Percentiles rank a stretch among this genome's conserved stretches.
These are phyloP conservation scores for Phytophthora cryptogea DNA, from an alignment of 352 stramenopile species.

Conservation along the genomic window DNA sequence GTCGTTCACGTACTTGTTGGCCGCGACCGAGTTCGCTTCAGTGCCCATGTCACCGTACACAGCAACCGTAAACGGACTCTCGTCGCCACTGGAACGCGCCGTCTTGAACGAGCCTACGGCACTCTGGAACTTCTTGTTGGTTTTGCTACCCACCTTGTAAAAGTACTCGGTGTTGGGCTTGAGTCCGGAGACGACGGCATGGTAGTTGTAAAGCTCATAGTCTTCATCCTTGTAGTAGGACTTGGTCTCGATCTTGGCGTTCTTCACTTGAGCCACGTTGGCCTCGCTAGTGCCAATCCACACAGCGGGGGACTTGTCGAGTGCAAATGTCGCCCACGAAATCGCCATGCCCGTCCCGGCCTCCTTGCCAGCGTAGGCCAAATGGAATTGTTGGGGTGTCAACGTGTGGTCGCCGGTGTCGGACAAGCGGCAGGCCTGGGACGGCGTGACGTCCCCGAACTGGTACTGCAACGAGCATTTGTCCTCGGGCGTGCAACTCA, in stretches of 20 bases:
- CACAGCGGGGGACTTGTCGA: constrained; percentile 38
- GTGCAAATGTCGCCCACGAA: constrained; percentile 46
- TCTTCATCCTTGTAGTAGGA: constrained; percentile 48
- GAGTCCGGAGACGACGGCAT: constrained; percentile 26
- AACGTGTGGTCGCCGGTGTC: constrained; percentile 27
- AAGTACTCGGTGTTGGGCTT: constrained; percentile 33
- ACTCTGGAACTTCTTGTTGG: constrained; percentile 23
- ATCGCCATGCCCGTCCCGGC: constrained; percentile 36
- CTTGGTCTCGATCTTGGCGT: constrained; percentile 29
- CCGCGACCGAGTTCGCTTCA: constrained; percentile 32
- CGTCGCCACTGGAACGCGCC: constrained; percentile 33
- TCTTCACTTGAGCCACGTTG: constrained; percentile 22
- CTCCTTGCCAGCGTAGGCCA: constrained; percentile 45
- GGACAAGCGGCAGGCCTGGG: constrained; percentile 52
- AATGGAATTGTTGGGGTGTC: constrained; percentile 53
- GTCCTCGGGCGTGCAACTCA: constrained; percentile 30
- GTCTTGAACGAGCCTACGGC: constrained; percentile 51
- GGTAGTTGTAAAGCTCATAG: constrained; percentile 46
- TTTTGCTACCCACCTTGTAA: constrained; percentile 32
- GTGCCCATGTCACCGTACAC: constrained; percentile 50
- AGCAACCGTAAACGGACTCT: constrained; percentile 35
- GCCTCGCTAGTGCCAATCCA: constrained; percentile 38
- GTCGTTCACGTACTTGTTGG: constrained; percentile 35
- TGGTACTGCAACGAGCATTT: constrained; percentile 47
- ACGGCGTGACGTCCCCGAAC: constrained; percentile 48